Evolutionary conservation across 192 early-diverging fungal genomes (phyloP).

Genomic region (Chytriomyces sp.): DNA sequence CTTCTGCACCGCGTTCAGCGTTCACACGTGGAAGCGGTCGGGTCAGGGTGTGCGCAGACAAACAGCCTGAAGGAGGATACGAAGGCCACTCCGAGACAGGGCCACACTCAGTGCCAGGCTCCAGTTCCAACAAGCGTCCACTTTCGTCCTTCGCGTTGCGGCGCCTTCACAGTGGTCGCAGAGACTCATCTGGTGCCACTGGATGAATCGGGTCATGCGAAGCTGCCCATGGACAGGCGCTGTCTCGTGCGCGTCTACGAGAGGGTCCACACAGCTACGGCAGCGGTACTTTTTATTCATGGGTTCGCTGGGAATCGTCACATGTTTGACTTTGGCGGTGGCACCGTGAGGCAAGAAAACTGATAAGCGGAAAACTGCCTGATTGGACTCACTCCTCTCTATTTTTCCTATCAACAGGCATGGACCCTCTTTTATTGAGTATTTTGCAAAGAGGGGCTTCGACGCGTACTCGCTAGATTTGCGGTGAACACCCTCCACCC

Average conservation of each 20-base stretch:
- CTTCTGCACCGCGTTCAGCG: no score
- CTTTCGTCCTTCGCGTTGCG: conserved; percentile 8
- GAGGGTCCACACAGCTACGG: conserved; percentile 21
- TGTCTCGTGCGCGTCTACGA: conserved; percentile 27
- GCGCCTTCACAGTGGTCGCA: conserved; percentile 31
- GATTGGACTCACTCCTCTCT: not conserved
- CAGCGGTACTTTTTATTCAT: conserved; percentile 40
- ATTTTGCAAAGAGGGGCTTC: conserved; percentile 36
- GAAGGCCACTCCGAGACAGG: no score
- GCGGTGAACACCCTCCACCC: not conserved
- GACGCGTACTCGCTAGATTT: conserved; percentile 43
- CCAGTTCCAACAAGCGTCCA: conserved; percentile 3
- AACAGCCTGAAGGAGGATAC: no score
- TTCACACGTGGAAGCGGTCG: no score
- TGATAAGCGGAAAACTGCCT: not conserved
- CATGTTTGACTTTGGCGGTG: conserved; percentile 47
- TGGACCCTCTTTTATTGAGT: conserved; percentile 44
- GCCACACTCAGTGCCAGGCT: no score
- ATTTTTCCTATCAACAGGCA: not conserved
- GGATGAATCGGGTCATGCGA: conserved; percentile 15
- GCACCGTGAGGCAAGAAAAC: not conserved
- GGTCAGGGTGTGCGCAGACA: no score
- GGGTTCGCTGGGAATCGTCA: conserved; percentile 44
- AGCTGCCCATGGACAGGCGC: conserved; percentile 39
- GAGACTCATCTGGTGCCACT: conserved; percentile 34